A percentile compares a stretch with the other conserved stretches of the same genome.
phyloP scores from a whole-genome alignment of 2,329 filamentous ascomycete genomes.

The Pyrenochaeta sp. region DNA sequence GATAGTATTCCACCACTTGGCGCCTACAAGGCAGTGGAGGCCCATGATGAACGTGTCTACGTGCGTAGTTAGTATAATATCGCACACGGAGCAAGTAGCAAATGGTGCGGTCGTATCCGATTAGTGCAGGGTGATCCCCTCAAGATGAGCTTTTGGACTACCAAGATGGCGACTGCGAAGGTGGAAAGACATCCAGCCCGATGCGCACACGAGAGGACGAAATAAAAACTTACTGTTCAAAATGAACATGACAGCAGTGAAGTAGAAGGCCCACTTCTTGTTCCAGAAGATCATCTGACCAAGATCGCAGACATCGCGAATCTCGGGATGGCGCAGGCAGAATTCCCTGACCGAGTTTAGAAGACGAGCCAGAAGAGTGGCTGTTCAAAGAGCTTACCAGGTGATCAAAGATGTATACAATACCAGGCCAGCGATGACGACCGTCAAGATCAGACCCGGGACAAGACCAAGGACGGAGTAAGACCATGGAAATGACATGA shows the following conservation, averaged over 20 bases:
- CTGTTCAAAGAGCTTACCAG: conserved; percentile 58
- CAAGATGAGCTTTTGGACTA: too few relatives aligned
- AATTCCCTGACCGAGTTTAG: conserved; percentile 71
- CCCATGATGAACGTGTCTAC: conserved; percentile 53
- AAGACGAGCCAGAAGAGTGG: not conserved
- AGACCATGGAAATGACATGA: conserved; percentile 96
- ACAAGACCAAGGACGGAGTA: conserved; percentile 89
- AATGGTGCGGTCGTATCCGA: too few relatives aligned
- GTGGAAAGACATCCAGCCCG: not conserved
- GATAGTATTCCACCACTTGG: conserved; percentile 91
- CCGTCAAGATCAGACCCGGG: conserved; percentile 83
- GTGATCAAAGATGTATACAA: conserved; percentile 80
- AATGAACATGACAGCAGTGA: conserved; percentile 84
- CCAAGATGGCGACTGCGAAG: too few relatives aligned
- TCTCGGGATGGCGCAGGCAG: conserved; percentile 87
- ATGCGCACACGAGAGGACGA: not conserved
- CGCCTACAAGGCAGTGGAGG: conserved; percentile 83
- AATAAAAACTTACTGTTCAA: conserved; percentile 84
- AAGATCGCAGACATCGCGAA: conserved; percentile 92
- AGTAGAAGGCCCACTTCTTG: conserved; percentile 73
- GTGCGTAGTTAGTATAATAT: not conserved
- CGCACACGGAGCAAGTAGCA: not conserved
- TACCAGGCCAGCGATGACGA: conserved; percentile 78
- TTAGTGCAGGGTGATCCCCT: too few relatives aligned
- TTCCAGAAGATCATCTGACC: conserved; percentile 95